These are phyloP conservation scores for Chenopodium suecicum DNA, from an alignment of 148 eudicot species.

Conservation along the genomic window DNA sequence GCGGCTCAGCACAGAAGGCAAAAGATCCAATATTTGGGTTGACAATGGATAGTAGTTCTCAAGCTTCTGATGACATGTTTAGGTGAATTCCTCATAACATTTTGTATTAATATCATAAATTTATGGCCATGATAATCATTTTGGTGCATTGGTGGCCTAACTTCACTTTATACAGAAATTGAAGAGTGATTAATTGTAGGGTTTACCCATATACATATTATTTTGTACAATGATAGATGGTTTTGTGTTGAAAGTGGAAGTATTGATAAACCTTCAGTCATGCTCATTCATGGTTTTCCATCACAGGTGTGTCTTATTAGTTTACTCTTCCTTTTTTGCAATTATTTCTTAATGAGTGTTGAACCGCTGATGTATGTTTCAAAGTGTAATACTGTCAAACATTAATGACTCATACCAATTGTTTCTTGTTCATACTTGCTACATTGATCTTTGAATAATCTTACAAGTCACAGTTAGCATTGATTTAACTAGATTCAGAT, in stretches of 20 bases:
- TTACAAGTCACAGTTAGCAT: background rate
- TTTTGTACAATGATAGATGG: slow-evolving; percentile 94
- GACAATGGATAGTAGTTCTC: slow-evolving; percentile 77
- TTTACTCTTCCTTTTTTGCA: background rate
- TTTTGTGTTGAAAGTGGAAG: slow-evolving; percentile 92
- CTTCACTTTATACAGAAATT: slow-evolving; percentile 49
- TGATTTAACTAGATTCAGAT: background rate
- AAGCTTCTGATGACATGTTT: slow-evolving; percentile 75
- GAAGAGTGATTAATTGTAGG: slow-evolving; percentile 77
- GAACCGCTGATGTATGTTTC: too few relatives aligned
- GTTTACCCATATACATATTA: slow-evolving; percentile 48
- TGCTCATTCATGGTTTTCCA: slow-evolving; percentile 90
- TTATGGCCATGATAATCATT: slow-evolving; percentile 13
- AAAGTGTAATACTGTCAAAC: background rate
- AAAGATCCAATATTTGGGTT: slow-evolving; percentile 96
- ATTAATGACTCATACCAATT: background rate
- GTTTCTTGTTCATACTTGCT: background rate
- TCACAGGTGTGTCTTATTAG: slow-evolving; percentile 67
- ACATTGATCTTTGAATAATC: background rate
- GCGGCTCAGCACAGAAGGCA: slow-evolving; percentile 76
- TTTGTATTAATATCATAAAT: background rate
- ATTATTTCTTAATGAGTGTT: background rate
- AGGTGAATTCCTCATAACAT: slow-evolving; percentile 50
- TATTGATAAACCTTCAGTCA: slow-evolving; percentile 58
- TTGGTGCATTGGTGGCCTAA: slow-evolving; percentile 24